Conservation (phyloP, 2,329 filamentous ascomycete species). For the Exophiala sideris region DNA sequence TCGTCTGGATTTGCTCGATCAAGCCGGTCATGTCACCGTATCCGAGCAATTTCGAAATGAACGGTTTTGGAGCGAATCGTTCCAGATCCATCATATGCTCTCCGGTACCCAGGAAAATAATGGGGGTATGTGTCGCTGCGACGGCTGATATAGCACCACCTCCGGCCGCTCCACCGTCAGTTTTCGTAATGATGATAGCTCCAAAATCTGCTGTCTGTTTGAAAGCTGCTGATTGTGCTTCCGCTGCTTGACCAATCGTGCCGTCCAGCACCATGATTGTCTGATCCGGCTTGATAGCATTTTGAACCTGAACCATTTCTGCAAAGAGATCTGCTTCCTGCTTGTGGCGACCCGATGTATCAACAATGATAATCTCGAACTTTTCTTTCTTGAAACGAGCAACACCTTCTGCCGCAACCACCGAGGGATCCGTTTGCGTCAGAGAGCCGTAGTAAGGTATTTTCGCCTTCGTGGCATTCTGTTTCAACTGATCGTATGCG, state of each 20-base stretch:
- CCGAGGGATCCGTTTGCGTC: slow-evolving; percentile 91
- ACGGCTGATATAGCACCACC: slow-evolving; percentile 97
- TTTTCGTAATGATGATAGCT: slow-evolving; percentile 98
- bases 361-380: slow-evolving; percentile 98
- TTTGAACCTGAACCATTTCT: slow-evolving; percentile 96
- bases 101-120: slow-evolving; percentile 96
- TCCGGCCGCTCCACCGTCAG: slow-evolving; percentile 89
- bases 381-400: slow-evolving; percentile 99
- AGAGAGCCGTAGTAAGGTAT: slow-evolving; percentile 97
- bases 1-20: slow-evolving; percentile 91
- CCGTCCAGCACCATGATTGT: slow-evolving; percentile 98
- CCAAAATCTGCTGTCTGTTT: slow-evolving; percentile 96
- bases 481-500: slow-evolving; percentile 97
- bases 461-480: slow-evolving; percentile 98
- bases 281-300: slow-evolving; percentile 85
- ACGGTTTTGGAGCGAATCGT: slow-evolving; percentile 85
- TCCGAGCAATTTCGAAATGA: slow-evolving; percentile 87
- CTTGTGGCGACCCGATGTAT: slow-evolving; percentile 90
- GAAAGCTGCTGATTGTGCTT: slow-evolving; percentile 92
- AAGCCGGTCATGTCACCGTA: slow-evolving; percentile 97
- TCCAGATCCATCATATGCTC: slow-evolving; percentile 97
- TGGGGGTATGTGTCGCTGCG: slow-evolving; percentile 91
- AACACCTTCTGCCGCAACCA: slow-evolving; percentile 91
- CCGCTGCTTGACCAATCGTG: slow-evolving; percentile 92
- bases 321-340: slow-evolving; percentile 94